Conservation (phyloP, 2,329 filamentous ascomycete genomes). For the Ceratocystis papillata region DNA sequence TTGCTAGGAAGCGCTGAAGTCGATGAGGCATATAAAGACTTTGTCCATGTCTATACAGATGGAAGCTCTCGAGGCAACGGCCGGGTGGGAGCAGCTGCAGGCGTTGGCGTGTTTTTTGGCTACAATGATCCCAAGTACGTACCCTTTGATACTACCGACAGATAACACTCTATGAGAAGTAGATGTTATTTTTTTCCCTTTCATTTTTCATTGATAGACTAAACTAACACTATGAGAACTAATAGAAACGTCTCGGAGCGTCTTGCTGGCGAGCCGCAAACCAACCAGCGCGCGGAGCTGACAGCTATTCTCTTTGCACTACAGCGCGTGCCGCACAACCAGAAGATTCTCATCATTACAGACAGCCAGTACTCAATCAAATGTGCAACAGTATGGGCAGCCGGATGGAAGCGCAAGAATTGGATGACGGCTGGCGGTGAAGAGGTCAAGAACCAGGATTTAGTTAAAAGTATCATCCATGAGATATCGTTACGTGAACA, state of each 20-base stretch:
- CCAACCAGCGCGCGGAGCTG: constrained; percentile 93
- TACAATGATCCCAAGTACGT: constrained; percentile 42
- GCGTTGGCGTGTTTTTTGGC: constrained; percentile 56
- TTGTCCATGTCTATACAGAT: constrained; percentile 45
- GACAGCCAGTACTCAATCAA: constrained; percentile 88
- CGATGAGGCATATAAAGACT: constrained; percentile 32
- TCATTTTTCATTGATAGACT: background rate
- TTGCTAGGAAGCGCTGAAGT: background rate
- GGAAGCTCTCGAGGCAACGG: constrained; percentile 53
- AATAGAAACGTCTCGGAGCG: constrained; percentile 60
- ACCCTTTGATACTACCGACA: constrained; percentile 12
- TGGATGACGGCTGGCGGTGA: constrained; percentile 67
- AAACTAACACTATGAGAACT: background rate
- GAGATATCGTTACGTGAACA: constrained; percentile 59
- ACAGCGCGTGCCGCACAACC: constrained; percentile 57
- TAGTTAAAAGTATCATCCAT: constrained; percentile 61
- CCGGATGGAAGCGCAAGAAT: constrained; percentile 60
- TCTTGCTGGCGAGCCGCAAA: constrained; percentile 63
- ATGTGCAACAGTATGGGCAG: constrained; percentile 76
- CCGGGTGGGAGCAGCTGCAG: constrained; percentile 42
- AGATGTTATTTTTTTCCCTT: background rate
- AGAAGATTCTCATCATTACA: constrained; percentile 66
- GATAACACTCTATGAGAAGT: background rate
- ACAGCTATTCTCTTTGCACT: constrained; percentile 77
- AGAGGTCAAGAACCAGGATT: constrained; percentile 74